Base-by-base conservation (phyloP, 2,329 filamentous ascomycete genomes). In the Pseudogymnoascus sp. region DNA sequence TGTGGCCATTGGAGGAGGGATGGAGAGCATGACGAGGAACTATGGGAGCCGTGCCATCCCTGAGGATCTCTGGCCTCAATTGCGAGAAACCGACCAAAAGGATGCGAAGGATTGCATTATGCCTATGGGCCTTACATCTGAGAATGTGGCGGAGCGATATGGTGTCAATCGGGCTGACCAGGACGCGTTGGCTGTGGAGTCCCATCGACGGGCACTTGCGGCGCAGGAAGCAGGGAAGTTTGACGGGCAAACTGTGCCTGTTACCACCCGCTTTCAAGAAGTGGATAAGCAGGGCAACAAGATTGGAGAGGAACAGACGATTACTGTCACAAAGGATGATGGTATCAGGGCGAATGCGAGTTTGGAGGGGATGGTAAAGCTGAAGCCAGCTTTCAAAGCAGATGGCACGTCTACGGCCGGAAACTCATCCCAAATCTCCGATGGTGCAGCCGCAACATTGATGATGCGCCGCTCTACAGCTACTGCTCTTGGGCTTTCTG, bases 11-110 rank as follows among this genome's bases (percentile, higher is more conserved):
- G 93, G 87, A 9, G 93, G 90, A 1, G 93, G 93, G 31, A 96
- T 96, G 90, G 93, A 97, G 82, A 93, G 89, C 77, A 97, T 97
- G 93, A 96, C 91, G 67, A 79, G 88, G 68, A 96, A 96, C 77
- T 97, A 97, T 76, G 92, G 88, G 61, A 85, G 80, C 26, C 80
- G 86, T 64, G 93, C 93, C n/a, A 95, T 97, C 46, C 93, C 93
- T 0, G 87, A 86, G 0, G 84, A 91, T 67, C 76, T 91, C 10
- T 96, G 91, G 91, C 86, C 88, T 0, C 86, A 83, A 61, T 77
- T 96, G 65, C 84, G 79, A 69, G 82, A 88, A 1, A 86, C 82
- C 3, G 76, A 77, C 1, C 82, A 83, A 9, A 82, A 88, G 71
- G 87, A 96, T 67, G 89, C 90, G 3, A 79, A 83, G 44, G 93